Percentiles rank a stretch among this genome's conserved stretches.
phyloP scores from a whole-genome alignment of 805 yeast species.

The Kluyveromyces nonfermentans region DNA sequence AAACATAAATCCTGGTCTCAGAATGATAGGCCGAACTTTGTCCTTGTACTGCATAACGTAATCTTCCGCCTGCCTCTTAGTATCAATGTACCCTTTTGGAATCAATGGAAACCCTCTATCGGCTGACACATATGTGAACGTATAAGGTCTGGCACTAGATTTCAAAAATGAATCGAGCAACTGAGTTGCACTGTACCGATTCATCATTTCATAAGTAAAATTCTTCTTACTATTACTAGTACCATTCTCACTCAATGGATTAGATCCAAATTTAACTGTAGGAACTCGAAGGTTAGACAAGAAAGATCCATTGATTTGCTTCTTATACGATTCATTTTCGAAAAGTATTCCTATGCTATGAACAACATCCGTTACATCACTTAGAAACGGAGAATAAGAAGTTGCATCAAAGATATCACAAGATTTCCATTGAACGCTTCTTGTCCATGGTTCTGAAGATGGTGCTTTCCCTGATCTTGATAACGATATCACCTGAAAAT shows the following conservation, averaged over 20 bases:
- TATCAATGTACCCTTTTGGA: slow-evolving; percentile 60
- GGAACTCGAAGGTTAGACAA: slow-evolving; percentile 7
- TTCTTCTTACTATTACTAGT: too few relatives aligned
- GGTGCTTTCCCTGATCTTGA: slow-evolving; percentile 47
- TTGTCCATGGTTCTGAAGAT: slow-evolving; percentile 38
- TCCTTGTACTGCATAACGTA: slow-evolving; percentile 37
- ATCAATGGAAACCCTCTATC: slow-evolving; percentile 59
- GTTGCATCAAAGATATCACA: slow-evolving; percentile 63
- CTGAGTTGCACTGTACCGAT: slow-evolving; percentile 57
- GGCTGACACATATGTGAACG: slow-evolving; percentile 75
- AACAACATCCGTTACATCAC: slow-evolving; percentile 55
- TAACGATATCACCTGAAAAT: slow-evolving; percentile 60
- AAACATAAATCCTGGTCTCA: slow-evolving; percentile 81
- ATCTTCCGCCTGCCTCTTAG: slow-evolving; percentile 71
- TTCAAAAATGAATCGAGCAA: slow-evolving; percentile 48
- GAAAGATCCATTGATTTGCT: slow-evolving; percentile 10
- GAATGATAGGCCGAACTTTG: slow-evolving; percentile 42
- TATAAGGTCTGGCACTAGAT: slow-evolving; percentile 10
- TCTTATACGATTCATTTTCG: slow-evolving; percentile 62
- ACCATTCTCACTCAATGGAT: too few relatives aligned
- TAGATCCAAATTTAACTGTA: slow-evolving; percentile 37
- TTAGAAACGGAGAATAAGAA: slow-evolving; percentile 41
- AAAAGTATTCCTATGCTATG: slow-evolving; percentile 74
- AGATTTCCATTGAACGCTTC: slow-evolving; percentile 51
- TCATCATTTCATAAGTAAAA: slow-evolving; percentile 50